These are phyloP conservation scores for Mucuna pruriens DNA, from an alignment of 306 rosid species.

Conservation along the genomic window DNA sequence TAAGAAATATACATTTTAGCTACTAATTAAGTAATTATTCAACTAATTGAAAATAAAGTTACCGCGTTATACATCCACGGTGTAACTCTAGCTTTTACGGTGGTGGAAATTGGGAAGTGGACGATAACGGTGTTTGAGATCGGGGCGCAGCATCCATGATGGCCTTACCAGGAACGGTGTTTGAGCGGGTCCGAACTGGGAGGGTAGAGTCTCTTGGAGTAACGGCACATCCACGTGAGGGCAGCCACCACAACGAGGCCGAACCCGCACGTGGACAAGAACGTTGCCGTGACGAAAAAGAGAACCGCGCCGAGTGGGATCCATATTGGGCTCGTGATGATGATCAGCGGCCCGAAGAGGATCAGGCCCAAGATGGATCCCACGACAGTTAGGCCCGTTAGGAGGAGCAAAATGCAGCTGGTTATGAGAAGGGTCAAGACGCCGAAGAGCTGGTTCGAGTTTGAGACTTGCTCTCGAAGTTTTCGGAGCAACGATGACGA, in stretches of 20 bases:
- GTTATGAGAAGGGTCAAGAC: conserved; percentile 59
- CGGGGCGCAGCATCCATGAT: background rate
- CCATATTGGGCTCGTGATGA: conserved; percentile 70
- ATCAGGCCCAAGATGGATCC: conserved; percentile 43
- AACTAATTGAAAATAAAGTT: no score
- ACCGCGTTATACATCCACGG: no score
- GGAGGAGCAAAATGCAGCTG: conserved; percentile 57
- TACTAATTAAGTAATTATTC: no score
- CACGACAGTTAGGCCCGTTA: conserved; percentile 56
- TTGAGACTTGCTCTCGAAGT: conserved; percentile 46
- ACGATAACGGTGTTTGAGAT: no score
- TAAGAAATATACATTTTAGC: no score
- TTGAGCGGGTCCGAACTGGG: conserved; percentile 59
- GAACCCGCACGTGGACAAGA: conserved; percentile 57
- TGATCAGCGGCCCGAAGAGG: conserved; percentile 58
- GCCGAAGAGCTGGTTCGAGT: conserved; percentile 61
- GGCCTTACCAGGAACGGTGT: conserved; percentile 16
- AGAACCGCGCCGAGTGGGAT: conserved; percentile 48
- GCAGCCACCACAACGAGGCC: conserved; percentile 43
- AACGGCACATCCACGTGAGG: conserved; percentile 62
- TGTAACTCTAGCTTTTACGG: no score
- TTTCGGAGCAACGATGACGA: conserved; percentile 39
- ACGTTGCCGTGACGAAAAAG: conserved; percentile 33
- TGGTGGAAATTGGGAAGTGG: no score
- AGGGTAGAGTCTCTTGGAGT: conserved; percentile 52